Evolutionary conservation across 78 protist species (phyloP), one percentile per base, ranked within the genome.

Genomic region (Dictyostelium brefeldianum): DNA sequence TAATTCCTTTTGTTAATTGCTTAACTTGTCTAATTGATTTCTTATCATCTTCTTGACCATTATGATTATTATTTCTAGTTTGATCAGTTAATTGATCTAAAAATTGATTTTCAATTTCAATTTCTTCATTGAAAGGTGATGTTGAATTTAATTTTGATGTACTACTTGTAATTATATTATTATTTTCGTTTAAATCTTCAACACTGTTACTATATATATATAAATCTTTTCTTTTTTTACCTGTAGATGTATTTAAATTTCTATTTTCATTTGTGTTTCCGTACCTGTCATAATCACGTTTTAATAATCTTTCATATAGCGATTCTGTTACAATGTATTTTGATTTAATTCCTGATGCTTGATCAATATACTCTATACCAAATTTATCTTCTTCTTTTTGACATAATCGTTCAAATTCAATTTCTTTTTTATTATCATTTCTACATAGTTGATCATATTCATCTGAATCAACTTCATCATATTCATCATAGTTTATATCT

Each of bases 261-360:
- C 17, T 43, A 71, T 36, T 71, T 8, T 71, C n/a, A 5, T 71
- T 43, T 8, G 14, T 71, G 53, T 71, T 71, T 25, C 36, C 11
- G 12, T 71, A 14, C 17, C 43, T 20, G 18, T 71, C 43, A 41
- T 71, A 71, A 71, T 71, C 78, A 41, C 78, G 36, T 71, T 71
- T 46, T 46, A 71, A 46, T 43, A 71, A 43, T 71, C 78, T 71
- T 71, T 71, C 53, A 20, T 71, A 71, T n/a, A 71, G 51, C 9
- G 78, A 43, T 20, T 17, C 73, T 10, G 22, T 18, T 1, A 65
- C 8, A n/a, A 65, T 65, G 27, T 8, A 51, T 51, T 51, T 59
- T 65, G n/a, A 27, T 65, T 10, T 65, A 27, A 4, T 29, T 14
- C 4, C 14, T 65, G 0, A 27, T 29, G n/a, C 14, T 65, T 36